Evolutionary conservation across 75 land plant species (phyloP).

Genomic region (Cunninghamia lanceolata): DNA sequence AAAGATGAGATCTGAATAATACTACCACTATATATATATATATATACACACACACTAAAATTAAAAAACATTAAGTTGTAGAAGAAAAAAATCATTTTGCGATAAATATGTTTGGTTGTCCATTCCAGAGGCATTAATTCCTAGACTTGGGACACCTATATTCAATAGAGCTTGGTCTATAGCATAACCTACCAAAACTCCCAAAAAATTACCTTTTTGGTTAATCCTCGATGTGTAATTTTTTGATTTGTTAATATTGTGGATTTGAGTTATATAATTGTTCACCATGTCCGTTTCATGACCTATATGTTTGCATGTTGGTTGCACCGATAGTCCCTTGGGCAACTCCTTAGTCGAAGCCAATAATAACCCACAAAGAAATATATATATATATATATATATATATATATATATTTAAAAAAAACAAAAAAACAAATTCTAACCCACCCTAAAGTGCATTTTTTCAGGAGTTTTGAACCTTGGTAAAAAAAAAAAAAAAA

Average conservation of each 20-base stretch:
- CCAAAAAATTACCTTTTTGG: background rate
- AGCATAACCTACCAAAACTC: background rate
- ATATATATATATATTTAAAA: too few relatives aligned
- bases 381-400: too few relatives aligned
- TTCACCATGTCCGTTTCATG: background rate
- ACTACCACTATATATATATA: background rate
- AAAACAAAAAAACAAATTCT: too few relatives aligned
- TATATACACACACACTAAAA: background rate
- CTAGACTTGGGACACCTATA: background rate
- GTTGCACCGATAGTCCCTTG: background rate
- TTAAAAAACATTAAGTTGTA: background rate
- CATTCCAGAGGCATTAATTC: background rate
- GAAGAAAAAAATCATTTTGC: background rate
- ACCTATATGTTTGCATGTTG: background rate
- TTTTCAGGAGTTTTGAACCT: too few relatives aligned
- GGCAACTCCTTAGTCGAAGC: too few relatives aligned
- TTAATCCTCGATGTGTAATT: background rate
- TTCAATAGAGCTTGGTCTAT: background rate
- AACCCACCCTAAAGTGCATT: too few relatives aligned
- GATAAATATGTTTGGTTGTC: background rate
- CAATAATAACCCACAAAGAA: too few relatives aligned
- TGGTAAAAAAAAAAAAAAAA: too few relatives aligned
- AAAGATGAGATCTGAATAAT: background rate
- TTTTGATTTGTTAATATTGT: background rate
- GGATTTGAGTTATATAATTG: background rate